Evolutionary conservation across 805 yeast genomes (phyloP).

Genomic region (Helenozyma rhizophorensis): DNA sequence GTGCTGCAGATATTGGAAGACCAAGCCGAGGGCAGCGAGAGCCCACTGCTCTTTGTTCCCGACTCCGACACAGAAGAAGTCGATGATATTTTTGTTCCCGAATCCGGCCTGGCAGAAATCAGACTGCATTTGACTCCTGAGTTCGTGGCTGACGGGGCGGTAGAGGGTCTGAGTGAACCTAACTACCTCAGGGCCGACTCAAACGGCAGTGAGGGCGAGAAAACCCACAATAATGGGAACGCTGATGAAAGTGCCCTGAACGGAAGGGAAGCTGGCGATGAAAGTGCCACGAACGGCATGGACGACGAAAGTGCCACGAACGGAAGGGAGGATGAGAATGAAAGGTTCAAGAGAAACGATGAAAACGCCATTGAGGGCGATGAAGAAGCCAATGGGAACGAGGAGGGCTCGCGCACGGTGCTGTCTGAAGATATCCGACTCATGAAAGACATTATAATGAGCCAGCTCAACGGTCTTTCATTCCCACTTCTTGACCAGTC

Average conservation of each 20-base stretch:
- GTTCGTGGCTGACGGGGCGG: background rate
- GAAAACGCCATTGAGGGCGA: background rate
- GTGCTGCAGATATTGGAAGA: constrained; percentile 2
- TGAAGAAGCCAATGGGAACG: background rate
- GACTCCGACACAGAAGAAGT: too few species aligned
- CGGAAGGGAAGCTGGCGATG: background rate
- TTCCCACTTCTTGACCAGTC: constrained; percentile 7
- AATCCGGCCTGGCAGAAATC: background rate
- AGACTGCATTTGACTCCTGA: too few species aligned
- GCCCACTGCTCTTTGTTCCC: too few species aligned
- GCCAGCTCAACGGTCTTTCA: constrained; percentile 10
- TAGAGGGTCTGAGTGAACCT: too few species aligned
- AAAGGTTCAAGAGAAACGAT: too few species aligned
- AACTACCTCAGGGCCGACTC: too few species aligned
- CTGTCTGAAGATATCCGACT: constrained; percentile 4
- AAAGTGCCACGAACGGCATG: background rate
- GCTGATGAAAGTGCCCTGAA: too few species aligned
- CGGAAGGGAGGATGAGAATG: background rate
- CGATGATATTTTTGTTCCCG: constrained; percentile 4
- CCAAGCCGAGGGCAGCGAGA: too few species aligned
- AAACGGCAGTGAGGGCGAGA: too few species aligned
- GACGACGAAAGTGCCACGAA: background rate
- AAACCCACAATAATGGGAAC: too few species aligned
- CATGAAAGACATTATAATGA: constrained; percentile 6
- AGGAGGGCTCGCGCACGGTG: background rate